A percentile compares a stretch with the other conserved stretches of the same genome.
phyloP scores from a whole-genome alignment of 352 stramenopile genomes.

The Pythium coloratum region DNA sequence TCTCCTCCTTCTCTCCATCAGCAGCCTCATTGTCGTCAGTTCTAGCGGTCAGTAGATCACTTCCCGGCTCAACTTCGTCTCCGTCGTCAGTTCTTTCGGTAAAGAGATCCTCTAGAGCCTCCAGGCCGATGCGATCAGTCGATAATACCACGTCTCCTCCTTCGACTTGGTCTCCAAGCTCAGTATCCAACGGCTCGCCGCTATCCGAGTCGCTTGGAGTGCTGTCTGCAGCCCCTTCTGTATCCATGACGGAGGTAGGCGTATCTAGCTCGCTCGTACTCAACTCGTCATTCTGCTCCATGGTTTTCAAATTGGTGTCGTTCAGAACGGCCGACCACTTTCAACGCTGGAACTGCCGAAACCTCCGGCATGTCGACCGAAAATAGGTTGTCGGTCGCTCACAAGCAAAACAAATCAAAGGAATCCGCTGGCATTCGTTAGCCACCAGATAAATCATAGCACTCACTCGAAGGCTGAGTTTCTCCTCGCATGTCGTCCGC shows the following conservation, averaged over 20 bases:
- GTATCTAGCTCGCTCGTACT: not conserved
- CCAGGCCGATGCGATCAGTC: slow-evolving; percentile 17
- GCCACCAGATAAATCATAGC: too few species aligned
- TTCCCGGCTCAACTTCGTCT: not conserved
- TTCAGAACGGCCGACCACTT: not conserved
- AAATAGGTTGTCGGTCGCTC: not conserved
- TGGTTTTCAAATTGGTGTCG: not conserved
- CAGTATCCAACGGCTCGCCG: not conserved
- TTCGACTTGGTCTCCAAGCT: not conserved
- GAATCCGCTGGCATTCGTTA: too few species aligned
- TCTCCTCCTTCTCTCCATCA: not conserved
- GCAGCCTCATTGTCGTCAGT: not conserved
- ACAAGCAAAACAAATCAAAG: too few species aligned
- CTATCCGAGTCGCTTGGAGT: not conserved
- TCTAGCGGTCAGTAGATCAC: not conserved
- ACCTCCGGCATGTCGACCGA: too few species aligned
- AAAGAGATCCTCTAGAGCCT: slow-evolving; percentile 26
- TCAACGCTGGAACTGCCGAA: not conserved
- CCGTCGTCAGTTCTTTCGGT: slow-evolving; percentile 20
- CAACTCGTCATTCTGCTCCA: not conserved
- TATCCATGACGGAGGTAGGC: not conserved
- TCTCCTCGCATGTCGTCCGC: too few species aligned
- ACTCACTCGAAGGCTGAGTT: too few species aligned
- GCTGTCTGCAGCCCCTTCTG: not conserved
- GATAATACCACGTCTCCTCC: not conserved